Evolutionary conservation across 2,329 filamentous ascomycete genomes (phyloP), one percentile per base, ranked within the genome.

Genomic region (Pseudogymnoascus sp.): DNA sequence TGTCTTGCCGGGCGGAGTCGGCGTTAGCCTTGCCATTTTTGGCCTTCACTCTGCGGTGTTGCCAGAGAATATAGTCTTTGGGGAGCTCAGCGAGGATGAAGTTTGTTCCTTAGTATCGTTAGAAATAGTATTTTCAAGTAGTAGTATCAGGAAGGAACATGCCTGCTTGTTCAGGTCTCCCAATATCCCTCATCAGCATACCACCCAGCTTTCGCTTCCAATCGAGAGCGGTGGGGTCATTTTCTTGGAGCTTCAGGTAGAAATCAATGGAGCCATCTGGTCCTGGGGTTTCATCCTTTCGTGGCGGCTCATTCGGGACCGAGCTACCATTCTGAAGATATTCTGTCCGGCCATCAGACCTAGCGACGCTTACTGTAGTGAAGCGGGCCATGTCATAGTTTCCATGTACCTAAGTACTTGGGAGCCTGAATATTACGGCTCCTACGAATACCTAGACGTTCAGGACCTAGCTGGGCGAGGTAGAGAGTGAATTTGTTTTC

Each of bases 161-260:
- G 36, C 59, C 34, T 61, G 64, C 64, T 59, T 72, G 66, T 36
- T 69, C 68, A 37, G 68, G 73, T 67, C 59, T 66, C 23, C 76
- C 77, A 47, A 84, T 69, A 68, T 82, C 78, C 67, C 79, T 74
- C 69, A 81, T 75, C 29, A 84, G 73, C 81, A 85, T 84, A n/a
- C 80, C 80, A 21, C 80, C 83, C 64, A 85, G 74, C 73, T 85
- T 85, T 66, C 82, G 75, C 63, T 82, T 75, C 83, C 83, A 85
- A 67, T 85, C 82, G 5, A 81, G 69, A 67, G 81, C 78, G 69
- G 84, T 84, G 4, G 76, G 71, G 66, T 84, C 80, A 54, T 82
- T 78, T 8, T 74, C 71, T 10, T 75, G 75, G 5, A 84, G 76
- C 66, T 78, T 74, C 64, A 80, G 78, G 73, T 84, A 85, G 73